Evolutionary conservation across 805 yeast species (phyloP).

Genomic region (Candida germanica): DNA sequence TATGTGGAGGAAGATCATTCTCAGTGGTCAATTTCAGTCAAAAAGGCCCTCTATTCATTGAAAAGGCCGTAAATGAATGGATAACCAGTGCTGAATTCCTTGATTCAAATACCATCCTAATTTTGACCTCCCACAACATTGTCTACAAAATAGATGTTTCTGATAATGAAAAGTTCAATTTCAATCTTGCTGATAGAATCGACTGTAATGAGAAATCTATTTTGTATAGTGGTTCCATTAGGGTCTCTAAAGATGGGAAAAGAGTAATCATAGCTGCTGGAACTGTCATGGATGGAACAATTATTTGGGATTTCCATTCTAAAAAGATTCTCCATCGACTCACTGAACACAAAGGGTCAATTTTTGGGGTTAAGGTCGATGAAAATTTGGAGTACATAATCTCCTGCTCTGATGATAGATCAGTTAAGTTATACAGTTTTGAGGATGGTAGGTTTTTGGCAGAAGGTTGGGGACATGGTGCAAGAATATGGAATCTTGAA

Average conservation of each 20-base stretch:
- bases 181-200: slow-evolving; percentile 25
- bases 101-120: slow-evolving; percentile 30
- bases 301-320: slow-evolving; percentile 65
- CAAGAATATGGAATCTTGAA: slow-evolving; percentile 84
- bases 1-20: slow-evolving; percentile 74
- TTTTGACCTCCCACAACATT: slow-evolving; percentile 80
- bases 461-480: slow-evolving; percentile 95
- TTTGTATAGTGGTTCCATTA: slow-evolving; percentile 80
- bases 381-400: slow-evolving; percentile 52
- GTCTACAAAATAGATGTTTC: slow-evolving; percentile 37
- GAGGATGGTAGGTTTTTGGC: slow-evolving; percentile 56
- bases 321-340: slow-evolving; percentile 49
- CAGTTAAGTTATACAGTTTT: slow-evolving; percentile 73
- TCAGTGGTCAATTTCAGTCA: slow-evolving; percentile 34
- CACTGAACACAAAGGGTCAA: slow-evolving; percentile 85
- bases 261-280: slow-evolving; percentile 73
- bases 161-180: slow-evolving; percentile 18
- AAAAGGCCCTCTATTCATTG: slow-evolving; percentile 19
- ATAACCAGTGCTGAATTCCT: slow-evolving; percentile 59
- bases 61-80: slow-evolving; percentile 74
- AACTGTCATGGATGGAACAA: slow-evolving; percentile 85
- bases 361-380: slow-evolving; percentile 74
- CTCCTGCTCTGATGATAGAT: slow-evolving; percentile 92
- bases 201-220: slow-evolving; percentile 73
- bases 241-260: slow-evolving; percentile 32